These are phyloP conservation scores for Lepidium campestre DNA, from an alignment of 441 rosid genomes.

Conservation along the genomic window DNA sequence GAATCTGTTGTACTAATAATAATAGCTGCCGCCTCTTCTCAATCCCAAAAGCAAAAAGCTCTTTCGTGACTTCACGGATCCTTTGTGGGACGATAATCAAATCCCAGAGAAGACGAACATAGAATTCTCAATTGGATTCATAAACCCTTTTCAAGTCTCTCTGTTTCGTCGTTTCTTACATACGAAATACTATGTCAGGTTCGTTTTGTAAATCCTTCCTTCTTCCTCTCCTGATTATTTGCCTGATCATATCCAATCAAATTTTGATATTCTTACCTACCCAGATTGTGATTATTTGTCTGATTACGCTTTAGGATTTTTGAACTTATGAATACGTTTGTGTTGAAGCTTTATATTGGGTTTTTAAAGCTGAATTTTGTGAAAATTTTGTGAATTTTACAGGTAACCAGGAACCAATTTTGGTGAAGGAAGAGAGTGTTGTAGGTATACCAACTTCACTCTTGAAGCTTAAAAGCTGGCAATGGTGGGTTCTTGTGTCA, in stretches of 20 bases:
- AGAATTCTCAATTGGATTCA: background rate
- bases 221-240: background rate
- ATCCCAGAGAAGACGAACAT: background rate
- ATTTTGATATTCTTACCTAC: background rate
- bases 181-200: slow-evolving; percentile 14
- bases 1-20: background rate
- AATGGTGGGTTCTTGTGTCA: slow-evolving; percentile 73
- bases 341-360: background rate
- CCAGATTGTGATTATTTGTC: background rate
- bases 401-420: slow-evolving; percentile 47
- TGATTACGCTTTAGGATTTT: background rate
- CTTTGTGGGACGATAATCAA: background rate
- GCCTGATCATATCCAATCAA: background rate
- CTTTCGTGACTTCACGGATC: background rate
- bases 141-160: background rate
- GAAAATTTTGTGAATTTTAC: background rate
- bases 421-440: slow-evolving; percentile 33
- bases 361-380: background rate
- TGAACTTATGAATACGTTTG: background rate
- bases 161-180: background rate
- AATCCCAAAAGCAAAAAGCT: background rate
- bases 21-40: background rate
- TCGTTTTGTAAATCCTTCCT: background rate
- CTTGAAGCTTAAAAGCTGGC: slow-evolving; percentile 55
- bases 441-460: slow-evolving; percentile 29